Base-by-base conservation (phyloP, 1,139 yeast species). In the Yamadazyma trypodendri region DNA sequence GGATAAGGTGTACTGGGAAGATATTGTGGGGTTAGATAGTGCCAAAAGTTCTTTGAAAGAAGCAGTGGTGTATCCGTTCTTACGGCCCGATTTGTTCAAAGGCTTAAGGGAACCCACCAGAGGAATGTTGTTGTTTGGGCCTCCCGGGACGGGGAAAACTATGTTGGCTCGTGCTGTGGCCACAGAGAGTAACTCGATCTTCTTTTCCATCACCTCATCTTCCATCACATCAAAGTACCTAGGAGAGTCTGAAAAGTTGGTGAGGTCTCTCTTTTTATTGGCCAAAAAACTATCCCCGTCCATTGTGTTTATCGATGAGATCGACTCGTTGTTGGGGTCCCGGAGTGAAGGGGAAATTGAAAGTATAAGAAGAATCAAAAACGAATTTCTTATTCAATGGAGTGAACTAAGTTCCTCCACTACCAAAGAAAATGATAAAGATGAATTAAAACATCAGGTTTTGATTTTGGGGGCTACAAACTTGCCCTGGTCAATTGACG, bases 161-260 rank as follows among this genome's bases (percentile, higher is more conserved):
- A 92, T 92, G 97, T 72, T 92, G 51, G 97, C 97, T 0, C 71
- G 97, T 48, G 97, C 98, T 0, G 97, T 92, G 7, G 98, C 98
- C 0, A 90, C 97, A 0, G 97, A 92, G 62, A 87, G 96, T 11
- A 84, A 85, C 46, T 88, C 96, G 1, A 92, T 97, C 0, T 92
- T 92, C 59, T 92, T 92, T 59, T 81, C 95, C 28, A 90, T 92
- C 25, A 84, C 94, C 49, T 94, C 97, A 2, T 87, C 97, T 1
- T 85, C 96, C 8, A 72, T 92, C 48, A 90, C 97, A 0, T 88
- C 97, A 12, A 92, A 92, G 58, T 86, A 81, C 54, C 69, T 92
- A 39, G 98, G 98, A 39, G 98, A 92, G 58, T 83, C 95, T 44
- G 98, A 92, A 59, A 92, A 92, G 58, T 75, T 92, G 34, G 97